These are phyloP conservation scores for Eutrema yunnanense DNA, from an alignment of 345 rosid species.

Conservation along the genomic window DNA sequence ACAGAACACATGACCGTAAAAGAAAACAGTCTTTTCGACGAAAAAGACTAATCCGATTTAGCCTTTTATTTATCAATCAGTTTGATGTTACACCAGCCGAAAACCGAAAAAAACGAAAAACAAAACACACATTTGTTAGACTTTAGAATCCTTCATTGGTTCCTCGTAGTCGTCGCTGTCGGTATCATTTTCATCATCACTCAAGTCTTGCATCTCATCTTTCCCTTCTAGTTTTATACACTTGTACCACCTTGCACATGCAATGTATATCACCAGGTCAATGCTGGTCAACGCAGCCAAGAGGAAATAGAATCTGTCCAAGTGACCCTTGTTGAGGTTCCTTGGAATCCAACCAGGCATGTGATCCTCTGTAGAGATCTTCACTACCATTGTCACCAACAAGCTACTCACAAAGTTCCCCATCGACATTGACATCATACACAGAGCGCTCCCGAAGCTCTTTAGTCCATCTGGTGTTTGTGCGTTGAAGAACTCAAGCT, in stretches of 20 bases:
- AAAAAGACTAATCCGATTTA: slow-evolving; percentile 22
- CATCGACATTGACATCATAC: slow-evolving; percentile 93
- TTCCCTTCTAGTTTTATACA: slow-evolving; percentile 62
- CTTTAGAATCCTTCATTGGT: slow-evolving; percentile 31
- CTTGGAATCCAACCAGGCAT: slow-evolving; percentile 99
- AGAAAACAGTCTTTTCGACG: slow-evolving; percentile 1
- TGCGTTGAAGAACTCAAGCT: slow-evolving; percentile 93
- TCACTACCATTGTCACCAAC: slow-evolving; percentile 85
- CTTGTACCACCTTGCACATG: slow-evolving; percentile 89
- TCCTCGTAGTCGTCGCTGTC: slow-evolving; percentile 26
- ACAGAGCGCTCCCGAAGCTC: slow-evolving; percentile 93
- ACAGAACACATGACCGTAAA: neutral
- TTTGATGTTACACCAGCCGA: slow-evolving; percentile 26
- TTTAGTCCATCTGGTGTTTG: slow-evolving; percentile 94
- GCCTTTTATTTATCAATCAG: slow-evolving; percentile 30
- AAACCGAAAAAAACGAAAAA: slow-evolving; percentile 7
- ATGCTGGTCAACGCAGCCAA: slow-evolving; percentile 63
- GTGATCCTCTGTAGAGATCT: slow-evolving; percentile 79
- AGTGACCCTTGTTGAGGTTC: slow-evolving; percentile 92
- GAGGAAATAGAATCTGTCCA: slow-evolving; percentile 91
- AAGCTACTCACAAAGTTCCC: slow-evolving; percentile 99
- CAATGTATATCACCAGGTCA: slow-evolving; percentile 59
- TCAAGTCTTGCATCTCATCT: slow-evolving; percentile 25
- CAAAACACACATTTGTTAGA: slow-evolving; percentile 34
- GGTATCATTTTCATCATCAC: slow-evolving; percentile 26